Conservation (phyloP, 73 alveolate species). For the Tetrahymena elliotti region DNA sequence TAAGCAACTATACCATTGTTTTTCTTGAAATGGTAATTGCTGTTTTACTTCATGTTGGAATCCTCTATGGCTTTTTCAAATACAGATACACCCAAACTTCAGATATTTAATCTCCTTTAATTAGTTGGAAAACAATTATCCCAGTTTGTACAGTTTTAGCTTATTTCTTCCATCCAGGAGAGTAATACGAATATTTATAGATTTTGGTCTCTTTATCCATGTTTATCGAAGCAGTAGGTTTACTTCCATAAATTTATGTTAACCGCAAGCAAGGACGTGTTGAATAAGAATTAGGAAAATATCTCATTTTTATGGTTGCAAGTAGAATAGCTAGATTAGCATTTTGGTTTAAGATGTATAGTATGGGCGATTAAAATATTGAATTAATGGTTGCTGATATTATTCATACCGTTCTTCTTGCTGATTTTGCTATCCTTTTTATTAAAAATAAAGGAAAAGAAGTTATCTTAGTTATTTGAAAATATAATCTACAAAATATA, state of each 20-base stretch:
- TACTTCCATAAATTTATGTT: slow-evolving; percentile 26
- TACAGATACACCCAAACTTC: slow-evolving; percentile 20
- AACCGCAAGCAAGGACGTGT: slow-evolving; percentile 1
- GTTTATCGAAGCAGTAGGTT: slow-evolving; percentile 38
- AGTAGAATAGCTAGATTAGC: slow-evolving; percentile 7
- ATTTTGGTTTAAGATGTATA: slow-evolving; percentile 22
- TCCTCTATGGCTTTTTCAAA: slow-evolving; percentile 13
- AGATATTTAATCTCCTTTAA: slow-evolving; percentile 6
- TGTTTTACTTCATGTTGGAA: not conserved
- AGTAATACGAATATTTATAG: slow-evolving; percentile 8
- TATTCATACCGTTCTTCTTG: slow-evolving; percentile 12
- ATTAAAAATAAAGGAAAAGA: slow-evolving; percentile 12
- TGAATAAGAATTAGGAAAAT: slow-evolving; percentile 18
- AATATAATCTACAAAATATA: too few species aligned
- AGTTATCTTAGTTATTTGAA: slow-evolving; percentile 11
- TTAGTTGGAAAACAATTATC: slow-evolving; percentile 2
- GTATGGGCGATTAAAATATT: slow-evolving; percentile 11
- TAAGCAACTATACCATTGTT: not conserved
- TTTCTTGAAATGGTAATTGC: slow-evolving; percentile 10
- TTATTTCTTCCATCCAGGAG: slow-evolving; percentile 32
- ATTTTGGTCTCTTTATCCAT: slow-evolving; percentile 31
- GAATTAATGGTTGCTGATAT: slow-evolving; percentile 38
- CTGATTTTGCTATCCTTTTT: slow-evolving; percentile 6
- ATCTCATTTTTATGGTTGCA: slow-evolving; percentile 27
- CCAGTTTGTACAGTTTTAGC: slow-evolving; percentile 17